phyloP scores from a whole-genome alignment of 805 yeast genomes.

The Kluyveromyces siamensis region DNA sequence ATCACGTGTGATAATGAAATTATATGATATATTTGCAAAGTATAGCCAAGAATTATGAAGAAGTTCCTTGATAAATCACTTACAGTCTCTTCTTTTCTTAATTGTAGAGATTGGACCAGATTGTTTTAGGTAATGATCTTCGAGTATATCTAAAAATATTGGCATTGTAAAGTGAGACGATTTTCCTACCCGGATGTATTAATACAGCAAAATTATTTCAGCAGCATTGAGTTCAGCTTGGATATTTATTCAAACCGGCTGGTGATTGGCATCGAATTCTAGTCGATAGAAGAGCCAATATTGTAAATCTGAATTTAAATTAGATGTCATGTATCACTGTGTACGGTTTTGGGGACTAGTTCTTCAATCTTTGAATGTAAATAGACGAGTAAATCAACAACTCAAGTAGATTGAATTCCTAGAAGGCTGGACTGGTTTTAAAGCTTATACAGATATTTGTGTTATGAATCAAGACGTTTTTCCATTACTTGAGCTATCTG shows the following conservation, averaged over 20 bases:
- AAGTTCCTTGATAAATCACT: background rate
- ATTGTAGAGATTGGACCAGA: no score
- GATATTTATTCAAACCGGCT: no score
- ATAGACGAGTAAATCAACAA: background rate
- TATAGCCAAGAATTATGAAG: background rate
- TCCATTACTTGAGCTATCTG: conserved; percentile 53
- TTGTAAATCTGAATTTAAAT: no score
- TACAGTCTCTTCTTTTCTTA: no score
- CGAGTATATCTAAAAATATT: no score
- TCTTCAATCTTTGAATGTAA: background rate
- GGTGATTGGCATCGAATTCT: no score
- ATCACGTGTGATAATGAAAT: background rate
- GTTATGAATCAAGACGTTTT: conserved; percentile 39
- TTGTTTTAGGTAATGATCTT: no score
- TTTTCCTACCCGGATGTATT: no score
- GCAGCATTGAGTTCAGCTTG: no score
- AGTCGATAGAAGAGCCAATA: no score
- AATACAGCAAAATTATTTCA: no score
- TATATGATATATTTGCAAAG: background rate
- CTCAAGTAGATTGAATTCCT: background rate
- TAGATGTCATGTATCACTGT: background rate
- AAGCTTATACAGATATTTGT: background rate
- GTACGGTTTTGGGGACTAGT: background rate
- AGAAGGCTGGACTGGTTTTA: background rate
- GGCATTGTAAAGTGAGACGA: no score